phyloP scores from a whole-genome alignment of 2,329 filamentous ascomycete species.

The Mycosphaerelloides madeirae region DNA sequence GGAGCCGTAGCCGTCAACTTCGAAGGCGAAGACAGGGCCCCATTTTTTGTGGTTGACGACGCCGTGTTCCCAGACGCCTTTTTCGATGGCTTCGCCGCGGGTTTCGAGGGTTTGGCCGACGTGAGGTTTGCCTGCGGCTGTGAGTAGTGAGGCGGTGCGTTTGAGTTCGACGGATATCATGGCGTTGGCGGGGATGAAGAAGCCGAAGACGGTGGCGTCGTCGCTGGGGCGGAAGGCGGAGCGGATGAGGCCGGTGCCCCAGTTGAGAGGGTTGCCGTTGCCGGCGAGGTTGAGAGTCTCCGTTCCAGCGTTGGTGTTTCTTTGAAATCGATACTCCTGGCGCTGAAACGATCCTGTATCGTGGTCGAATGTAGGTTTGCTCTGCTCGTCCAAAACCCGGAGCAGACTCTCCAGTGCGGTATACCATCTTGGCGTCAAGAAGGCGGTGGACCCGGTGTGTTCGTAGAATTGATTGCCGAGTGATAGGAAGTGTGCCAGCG shows the following conservation, averaged over 20 bases:
- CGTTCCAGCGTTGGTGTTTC: conserved; percentile 73
- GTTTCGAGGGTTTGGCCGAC: conserved; percentile 48
- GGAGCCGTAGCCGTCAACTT: conserved; percentile 82
- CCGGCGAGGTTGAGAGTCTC: conserved; percentile 82
- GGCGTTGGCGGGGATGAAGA: conserved; percentile 91
- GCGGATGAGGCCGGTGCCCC: conserved; percentile 76
- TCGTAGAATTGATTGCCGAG: conserved; percentile 82
- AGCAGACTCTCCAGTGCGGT: conserved; percentile 71
- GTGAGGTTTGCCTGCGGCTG: conserved; percentile 51
- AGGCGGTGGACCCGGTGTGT: conserved; percentile 70
- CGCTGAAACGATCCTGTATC: conserved; percentile 58
- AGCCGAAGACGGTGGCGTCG: conserved; percentile 89
- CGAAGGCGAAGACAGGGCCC: conserved; percentile 77
- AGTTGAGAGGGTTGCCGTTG: conserved; percentile 84
- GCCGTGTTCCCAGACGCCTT: conserved; percentile 80
- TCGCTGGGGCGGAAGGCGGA: conserved; percentile 91
- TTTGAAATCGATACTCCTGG: conserved; percentile 85
- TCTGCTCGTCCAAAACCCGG: conserved; percentile 70
- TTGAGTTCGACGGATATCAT: conserved; percentile 90
- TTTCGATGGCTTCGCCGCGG: conserved; percentile 61
- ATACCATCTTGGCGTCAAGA: conserved; percentile 74
- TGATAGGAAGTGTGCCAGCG: conserved; percentile 83
- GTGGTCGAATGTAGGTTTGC: conserved; percentile 71
- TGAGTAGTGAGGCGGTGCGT: conserved; percentile 67
- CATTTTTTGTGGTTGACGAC: conserved; percentile 70